A percentile compares a stretch with the other conserved stretches of the same genome.
These are phyloP conservation scores for Flaveria brownii DNA, from an alignment of 129 eudicot species.

Conservation along the genomic window DNA sequence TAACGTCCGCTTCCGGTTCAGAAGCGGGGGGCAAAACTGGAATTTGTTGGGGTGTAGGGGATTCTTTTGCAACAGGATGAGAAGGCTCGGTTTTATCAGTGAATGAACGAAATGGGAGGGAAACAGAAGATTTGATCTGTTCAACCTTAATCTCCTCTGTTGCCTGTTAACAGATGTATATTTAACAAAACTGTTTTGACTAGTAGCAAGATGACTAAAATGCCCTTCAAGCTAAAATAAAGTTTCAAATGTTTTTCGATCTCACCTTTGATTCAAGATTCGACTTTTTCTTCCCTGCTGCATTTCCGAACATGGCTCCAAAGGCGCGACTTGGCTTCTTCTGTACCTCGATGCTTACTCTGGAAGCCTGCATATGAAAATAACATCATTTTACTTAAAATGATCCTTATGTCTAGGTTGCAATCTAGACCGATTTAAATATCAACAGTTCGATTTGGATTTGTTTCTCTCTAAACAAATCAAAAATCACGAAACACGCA, in stretches of 20 bases:
- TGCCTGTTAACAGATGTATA: conserved; percentile 37
- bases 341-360: conserved; percentile 67
- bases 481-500: neutral
- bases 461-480: neutral
- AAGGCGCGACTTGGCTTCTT: conserved; percentile 83
- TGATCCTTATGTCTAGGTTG: neutral
- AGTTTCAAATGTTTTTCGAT: neutral
- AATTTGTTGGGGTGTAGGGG: conserved; percentile 29
- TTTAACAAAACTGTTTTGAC: conserved; percentile 5
- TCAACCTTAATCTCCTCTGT: conserved; percentile 54
- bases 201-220: conserved; percentile 11
- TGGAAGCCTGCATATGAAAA: conserved; percentile 46
- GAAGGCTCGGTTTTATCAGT: conserved; percentile 31
- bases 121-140: conserved; percentile 54
- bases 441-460: neutral
- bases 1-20: conserved; percentile 35
- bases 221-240: conserved; percentile 5
- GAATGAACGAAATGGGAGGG: conserved; percentile 67
- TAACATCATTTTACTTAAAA: neutral
- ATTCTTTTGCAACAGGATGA: conserved; percentile 27
- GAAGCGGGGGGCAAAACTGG: conserved; percentile 24
- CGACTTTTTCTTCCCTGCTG: conserved; percentile 71
- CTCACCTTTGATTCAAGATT: conserved; percentile 52
- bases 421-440: neutral
- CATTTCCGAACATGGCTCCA: conserved; percentile 77